Base-by-base conservation (phyloP, 176 grass and related monocot genomes). In the Typha latifolia region DNA sequence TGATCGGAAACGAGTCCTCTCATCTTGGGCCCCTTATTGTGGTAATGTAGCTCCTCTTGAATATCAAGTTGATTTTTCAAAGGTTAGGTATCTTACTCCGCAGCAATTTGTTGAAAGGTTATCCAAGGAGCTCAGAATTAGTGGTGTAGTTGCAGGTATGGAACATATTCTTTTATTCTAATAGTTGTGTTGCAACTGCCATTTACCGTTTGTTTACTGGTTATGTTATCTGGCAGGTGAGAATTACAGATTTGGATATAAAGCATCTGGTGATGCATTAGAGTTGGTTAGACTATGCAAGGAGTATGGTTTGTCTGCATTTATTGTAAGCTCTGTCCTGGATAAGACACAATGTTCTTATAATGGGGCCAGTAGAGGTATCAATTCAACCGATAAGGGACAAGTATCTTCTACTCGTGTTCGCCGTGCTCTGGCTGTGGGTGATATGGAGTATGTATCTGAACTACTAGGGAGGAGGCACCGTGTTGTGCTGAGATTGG, bases 181-280 rank as follows among this genome's bases (percentile, higher is more conserved):
- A 68, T 72, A 75, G 48, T 13, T 65, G 8, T 43, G 56, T 12
- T 16, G 12, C 12, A 73, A 48, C 26, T 53, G n/a, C 19, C 59
- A 32, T 68, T 62, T 43, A 43, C 15, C 32, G 47, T 69, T 57
- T 49, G 62, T 63, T 68, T 10, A 70, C 73, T 75, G 12, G 62
- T 74, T 67, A 24, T 81, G 49, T 73, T 62, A 63, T 47, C 48
- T 86, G 23, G 62, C 73, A 99, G 94, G 94, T 64, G 85, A 92
- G 69, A 99, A 99, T 71, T 99, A 99, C 48, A 84, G 94, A 82
- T 99, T 99, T 74, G 94, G 94, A n/a, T 99, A 99, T 68, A 99
- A 85, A 81, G 89, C 94, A 70, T 88, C 94, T 22, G 89, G 94
- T 76, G 89, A 99, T 73, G 83, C 94, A 63, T 51, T 59, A 3